Percentiles rank a stretch among this genome's conserved stretches.
Evolutionary conservation across 257 asterid genomes (phyloP).

Genomic region (Voacanga thouarsii): DNA sequence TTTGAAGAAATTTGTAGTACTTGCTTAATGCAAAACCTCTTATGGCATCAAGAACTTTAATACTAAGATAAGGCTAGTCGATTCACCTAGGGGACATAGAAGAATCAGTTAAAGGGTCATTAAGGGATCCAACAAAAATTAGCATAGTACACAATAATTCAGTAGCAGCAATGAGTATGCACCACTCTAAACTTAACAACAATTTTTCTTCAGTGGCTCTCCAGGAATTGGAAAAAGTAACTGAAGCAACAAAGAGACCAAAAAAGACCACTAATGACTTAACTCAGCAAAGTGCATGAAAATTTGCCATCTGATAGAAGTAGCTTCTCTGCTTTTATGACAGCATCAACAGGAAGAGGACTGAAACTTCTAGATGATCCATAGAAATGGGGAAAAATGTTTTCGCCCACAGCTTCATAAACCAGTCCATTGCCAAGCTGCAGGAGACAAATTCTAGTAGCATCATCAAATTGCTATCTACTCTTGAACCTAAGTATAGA

Average conservation of each 20-base stretch:
- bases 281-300: conserved; percentile 47
- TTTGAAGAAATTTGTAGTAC: no score
- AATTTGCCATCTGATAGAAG: conserved; percentile 42
- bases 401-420: conserved; percentile 63
- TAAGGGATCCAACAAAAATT: no score
- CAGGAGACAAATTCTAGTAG: conserved; percentile 8
- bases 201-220: neutral
- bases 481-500: conserved; percentile 7
- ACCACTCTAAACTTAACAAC: no score
- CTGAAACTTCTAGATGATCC: conserved; percentile 78
- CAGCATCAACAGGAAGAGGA: conserved; percentile 68
- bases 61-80: no score
- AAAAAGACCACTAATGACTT: no score
- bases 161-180: no score
- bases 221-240: neutral
- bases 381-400: conserved; percentile 79
- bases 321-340: conserved; percentile 66
- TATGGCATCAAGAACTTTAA: no score
- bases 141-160: no score
- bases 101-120: no score
- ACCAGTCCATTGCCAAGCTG: conserved; percentile 86
- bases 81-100: no score
- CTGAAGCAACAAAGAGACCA: neutral
- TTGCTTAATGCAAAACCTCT: no score
- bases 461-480: neutral